Evolutionary conservation across 2,329 filamentous ascomycete genomes (phyloP), one percentile per base, ranked within the genome.

Genomic region (Saccharata proteae): DNA sequence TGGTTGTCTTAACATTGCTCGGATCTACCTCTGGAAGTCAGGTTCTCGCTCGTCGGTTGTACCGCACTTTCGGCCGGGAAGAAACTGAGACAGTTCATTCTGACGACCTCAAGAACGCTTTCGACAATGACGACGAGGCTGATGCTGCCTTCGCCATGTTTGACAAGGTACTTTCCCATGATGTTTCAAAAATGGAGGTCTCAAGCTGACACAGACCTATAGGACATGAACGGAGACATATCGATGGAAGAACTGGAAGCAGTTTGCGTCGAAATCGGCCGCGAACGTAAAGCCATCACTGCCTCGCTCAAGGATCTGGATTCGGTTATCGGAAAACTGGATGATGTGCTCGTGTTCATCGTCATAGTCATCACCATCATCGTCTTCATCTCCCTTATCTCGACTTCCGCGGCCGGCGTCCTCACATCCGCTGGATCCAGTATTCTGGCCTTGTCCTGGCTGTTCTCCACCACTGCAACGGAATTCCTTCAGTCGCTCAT

Each of bases 211-310:
- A n/a, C n/a, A n/a, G n/a, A n/a, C n/a, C n/a, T n/a, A n/a, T n/a
- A n/a, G n/a, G 88, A 96, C 46, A 74, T 94, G 62, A 96, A 96
- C 41, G 88, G 86, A 4, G 88, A 96, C 47, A 93, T 94, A 29
- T 92, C 82, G 1, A 85, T 93, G 72, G 84, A 93, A 47, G 88
- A 94, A 52, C 71, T 96, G 14, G 86, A 94, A 54, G 75, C 82
- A 14, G 85, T 92, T 15, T 93, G 84, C 56, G 86, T 93, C 30
- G 88, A 96, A 49, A 90, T 94, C 41, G 85, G 88, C 20, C 74
- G 88, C 11, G 88, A 96, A 61, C 81, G 88, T 49, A 96, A 94
- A 55, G 84, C 85, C 6, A 94, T 96, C 43, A 88, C 85, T 0
- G 88, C 86, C 1, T 93, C 86, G 0, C 65, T 96, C 37, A 94